Conservation (phyloP, 2,329 filamentous ascomycete genomes). For the Ophiostoma tasmaniense region DNA sequence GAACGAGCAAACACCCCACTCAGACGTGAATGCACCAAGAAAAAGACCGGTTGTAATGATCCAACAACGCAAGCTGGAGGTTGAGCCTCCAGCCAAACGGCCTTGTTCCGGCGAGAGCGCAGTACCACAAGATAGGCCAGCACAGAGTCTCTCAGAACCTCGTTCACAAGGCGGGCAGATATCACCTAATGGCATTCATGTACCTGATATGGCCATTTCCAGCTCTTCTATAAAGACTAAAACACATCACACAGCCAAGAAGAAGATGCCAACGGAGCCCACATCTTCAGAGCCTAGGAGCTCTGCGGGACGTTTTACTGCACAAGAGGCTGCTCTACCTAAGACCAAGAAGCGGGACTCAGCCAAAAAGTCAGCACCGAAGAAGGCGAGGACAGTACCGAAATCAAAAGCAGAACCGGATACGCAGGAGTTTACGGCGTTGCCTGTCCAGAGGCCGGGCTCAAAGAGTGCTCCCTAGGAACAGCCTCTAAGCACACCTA, state of each 20-base stretch:
- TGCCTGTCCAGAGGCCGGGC: background rate
- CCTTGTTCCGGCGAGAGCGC: background rate
- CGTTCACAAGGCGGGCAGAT: background rate
- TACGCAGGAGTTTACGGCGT: background rate
- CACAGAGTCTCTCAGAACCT: background rate
- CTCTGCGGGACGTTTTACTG: background rate
- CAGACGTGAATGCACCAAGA: background rate
- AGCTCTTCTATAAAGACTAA: background rate
- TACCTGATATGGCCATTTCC: background rate
- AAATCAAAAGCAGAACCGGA: background rate
- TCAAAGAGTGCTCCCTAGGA: background rate
- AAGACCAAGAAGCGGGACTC: background rate
- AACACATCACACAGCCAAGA: background rate
- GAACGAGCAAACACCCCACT: background rate
- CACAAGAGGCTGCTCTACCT: background rate
- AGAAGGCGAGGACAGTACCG: background rate
- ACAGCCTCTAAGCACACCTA: background rate
- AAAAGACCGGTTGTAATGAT: background rate
- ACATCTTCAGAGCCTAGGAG: background rate
- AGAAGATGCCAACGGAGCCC: background rate
- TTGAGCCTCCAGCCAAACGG: background rate
- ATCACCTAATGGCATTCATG: background rate
- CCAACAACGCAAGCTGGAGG: background rate
- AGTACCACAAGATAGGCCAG: background rate
- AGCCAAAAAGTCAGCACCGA: background rate